phyloP scores from a whole-genome alignment of 2,329 filamentous ascomycete species.

The Geosmithia putterillii region DNA sequence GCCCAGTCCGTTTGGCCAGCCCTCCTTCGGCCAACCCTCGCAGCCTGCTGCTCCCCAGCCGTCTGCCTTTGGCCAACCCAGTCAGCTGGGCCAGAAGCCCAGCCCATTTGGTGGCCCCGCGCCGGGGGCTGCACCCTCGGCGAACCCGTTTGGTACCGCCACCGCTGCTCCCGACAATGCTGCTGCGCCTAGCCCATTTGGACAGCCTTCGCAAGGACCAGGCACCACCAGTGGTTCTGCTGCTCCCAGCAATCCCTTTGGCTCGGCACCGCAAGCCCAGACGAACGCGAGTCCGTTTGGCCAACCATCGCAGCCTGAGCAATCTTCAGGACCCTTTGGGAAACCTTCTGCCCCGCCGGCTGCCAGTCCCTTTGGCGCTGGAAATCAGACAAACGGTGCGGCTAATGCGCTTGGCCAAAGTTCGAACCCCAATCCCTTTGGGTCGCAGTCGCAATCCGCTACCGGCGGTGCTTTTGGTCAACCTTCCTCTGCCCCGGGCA shows the following conservation, averaged over 20 bases:
- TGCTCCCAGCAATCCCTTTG: not conserved
- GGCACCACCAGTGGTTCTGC: conserved; percentile 2
- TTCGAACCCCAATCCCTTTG: conserved; percentile 4
- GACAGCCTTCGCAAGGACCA: conserved; percentile 4
- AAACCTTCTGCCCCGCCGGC: conserved; percentile 1
- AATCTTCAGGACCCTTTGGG: not conserved
- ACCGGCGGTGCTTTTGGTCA: not conserved
- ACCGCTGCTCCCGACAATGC: conserved; percentile 2
- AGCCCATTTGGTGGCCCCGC: conserved; percentile 26
- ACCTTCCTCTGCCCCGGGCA: conserved; percentile 5
- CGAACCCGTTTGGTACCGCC: conserved; percentile 4
- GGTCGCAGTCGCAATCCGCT: conserved; percentile 6
- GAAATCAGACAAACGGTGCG: not conserved
- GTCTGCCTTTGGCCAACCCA: conserved; percentile 5
- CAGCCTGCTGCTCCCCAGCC: not conserved
- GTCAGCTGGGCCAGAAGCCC: conserved; percentile 21
- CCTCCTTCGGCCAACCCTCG: not conserved
- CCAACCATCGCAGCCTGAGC: conserved; percentile 6
- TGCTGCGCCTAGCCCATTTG: conserved; percentile 13
- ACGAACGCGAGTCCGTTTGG: conserved; percentile 2
- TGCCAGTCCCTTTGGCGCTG: conserved; percentile 1
- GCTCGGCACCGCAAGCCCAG: not conserved
- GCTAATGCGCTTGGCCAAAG: not conserved
- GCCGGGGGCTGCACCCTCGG: conserved; percentile 4
- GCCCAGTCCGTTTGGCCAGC: conserved; percentile 5